Conservation (phyloP, 2,329 filamentous ascomycete genomes). For the Fusarium humuli region DNA sequence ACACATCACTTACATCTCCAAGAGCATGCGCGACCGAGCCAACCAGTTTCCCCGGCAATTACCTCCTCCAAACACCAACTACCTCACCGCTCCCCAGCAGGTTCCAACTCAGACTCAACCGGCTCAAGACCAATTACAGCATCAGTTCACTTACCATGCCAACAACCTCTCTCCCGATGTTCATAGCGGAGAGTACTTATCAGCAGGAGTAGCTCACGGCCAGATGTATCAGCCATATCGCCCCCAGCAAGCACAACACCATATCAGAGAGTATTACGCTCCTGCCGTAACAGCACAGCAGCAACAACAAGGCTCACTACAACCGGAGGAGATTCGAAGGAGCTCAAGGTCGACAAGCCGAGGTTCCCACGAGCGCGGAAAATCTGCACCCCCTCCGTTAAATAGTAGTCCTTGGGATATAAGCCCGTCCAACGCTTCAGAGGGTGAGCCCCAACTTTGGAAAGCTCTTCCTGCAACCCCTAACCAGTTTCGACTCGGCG, state of each 20-base stretch:
- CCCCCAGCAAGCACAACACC: constrained; percentile 24
- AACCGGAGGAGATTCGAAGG: constrained; percentile 12
- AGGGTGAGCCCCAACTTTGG: constrained; percentile 48
- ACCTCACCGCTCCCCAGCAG: constrained; percentile 48
- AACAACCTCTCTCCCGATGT: constrained; percentile 1
- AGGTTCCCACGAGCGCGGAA: constrained; percentile 57
- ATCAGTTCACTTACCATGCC: constrained; percentile 22
- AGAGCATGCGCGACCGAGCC: constrained; percentile 56
- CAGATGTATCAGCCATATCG: constrained; percentile 23
- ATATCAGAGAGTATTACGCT: constrained; percentile 29
- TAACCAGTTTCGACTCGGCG: constrained; percentile 54
- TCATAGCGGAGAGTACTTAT: constrained; percentile 18
- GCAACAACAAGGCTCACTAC: not conserved
- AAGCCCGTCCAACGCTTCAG: constrained; percentile 41
- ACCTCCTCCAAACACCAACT: constrained; percentile 60
- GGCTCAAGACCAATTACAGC: constrained; percentile 13
- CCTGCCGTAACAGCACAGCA: constrained; percentile 10
- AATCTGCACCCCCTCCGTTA: constrained; percentile 62
- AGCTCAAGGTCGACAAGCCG: constrained; percentile 41
- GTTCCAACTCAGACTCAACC: constrained; percentile 8
- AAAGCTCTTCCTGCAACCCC: constrained; percentile 58
- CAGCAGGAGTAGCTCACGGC: constrained; percentile 12
- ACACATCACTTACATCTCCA: constrained; percentile 61
- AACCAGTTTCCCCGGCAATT: constrained; percentile 60
- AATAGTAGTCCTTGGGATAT: constrained; percentile 62